A percentile compares a stretch with the other conserved stretches of the same genome.
phyloP scores from a whole-genome alignment of 2,329 filamentous ascomycete species.

The Aureobasidium lini region DNA sequence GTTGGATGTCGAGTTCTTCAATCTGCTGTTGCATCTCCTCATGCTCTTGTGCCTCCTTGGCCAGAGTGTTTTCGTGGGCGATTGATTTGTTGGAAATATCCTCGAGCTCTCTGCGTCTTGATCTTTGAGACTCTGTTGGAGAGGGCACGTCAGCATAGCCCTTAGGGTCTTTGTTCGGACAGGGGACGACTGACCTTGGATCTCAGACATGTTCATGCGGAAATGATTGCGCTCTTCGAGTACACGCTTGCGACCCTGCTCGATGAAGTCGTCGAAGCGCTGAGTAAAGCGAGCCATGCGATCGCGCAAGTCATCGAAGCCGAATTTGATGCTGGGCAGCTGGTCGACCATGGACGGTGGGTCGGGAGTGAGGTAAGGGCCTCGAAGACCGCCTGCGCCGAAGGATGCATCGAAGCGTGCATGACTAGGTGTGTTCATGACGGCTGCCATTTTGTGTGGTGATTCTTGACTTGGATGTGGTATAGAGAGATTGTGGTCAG shows the following conservation, averaged over 20 bases:
- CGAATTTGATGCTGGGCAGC: conserved; percentile 86
- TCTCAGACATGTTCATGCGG: conserved; percentile 77
- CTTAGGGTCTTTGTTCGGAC: not conserved
- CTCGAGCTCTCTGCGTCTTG: conserved; percentile 81
- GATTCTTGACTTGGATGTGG: not conserved
- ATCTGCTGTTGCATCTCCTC: conserved; percentile 56
- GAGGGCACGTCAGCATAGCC: conserved; percentile 12
- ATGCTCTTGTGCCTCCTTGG: conserved; percentile 69
- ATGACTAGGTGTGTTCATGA: conserved; percentile 35
- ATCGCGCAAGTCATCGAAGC: conserved; percentile 89
- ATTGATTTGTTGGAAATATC: conserved; percentile 66
- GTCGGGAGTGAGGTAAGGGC: conserved; percentile 21
- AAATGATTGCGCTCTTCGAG: conserved; percentile 93
- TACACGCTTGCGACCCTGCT: conserved; percentile 79
- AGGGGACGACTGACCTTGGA: conserved; percentile 60
- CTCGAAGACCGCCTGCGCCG: conserved; percentile 53
- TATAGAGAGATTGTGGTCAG: not conserved
- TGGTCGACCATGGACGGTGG: conserved; percentile 64
- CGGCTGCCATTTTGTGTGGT: conserved; percentile 22
- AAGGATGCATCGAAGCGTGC: conserved; percentile 60
- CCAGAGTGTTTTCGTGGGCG: conserved; percentile 64
- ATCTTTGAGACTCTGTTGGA: conserved; percentile 73
- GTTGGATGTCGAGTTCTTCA: conserved; percentile 47
- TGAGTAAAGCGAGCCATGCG: conserved; percentile 90
- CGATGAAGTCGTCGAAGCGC: conserved; percentile 89